A percentile compares a stretch with the other conserved stretches of the same genome.
Conservation (phyloP, 1,139 yeast genomes). For the Groenewaldozyma auringiensis region DNA sequence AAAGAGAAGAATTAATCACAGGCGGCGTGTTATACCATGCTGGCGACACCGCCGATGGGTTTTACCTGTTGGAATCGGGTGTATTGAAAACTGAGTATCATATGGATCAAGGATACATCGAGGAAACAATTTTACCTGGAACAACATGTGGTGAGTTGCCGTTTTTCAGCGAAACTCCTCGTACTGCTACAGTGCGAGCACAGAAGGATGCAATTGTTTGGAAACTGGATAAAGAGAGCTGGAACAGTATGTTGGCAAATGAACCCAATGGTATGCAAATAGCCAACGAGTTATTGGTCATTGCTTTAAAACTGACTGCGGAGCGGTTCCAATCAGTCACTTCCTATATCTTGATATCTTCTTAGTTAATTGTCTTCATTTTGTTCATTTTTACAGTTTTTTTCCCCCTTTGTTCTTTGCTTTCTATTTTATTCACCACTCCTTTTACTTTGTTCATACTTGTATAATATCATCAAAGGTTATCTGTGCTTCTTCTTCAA, state of each 20-base stretch:
- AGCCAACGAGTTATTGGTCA: conserved; percentile 60
- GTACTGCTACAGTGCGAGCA: conserved; percentile 35
- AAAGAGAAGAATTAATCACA: conserved; percentile 42
- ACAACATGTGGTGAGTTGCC: conserved; percentile 80
- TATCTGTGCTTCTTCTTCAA: background rate
- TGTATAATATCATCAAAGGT: background rate
- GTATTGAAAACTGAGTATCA: conserved; percentile 55
- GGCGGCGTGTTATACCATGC: conserved; percentile 34
- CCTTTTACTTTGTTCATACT: background rate
- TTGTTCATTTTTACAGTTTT: background rate
- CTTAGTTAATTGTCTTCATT: conserved; percentile 11
- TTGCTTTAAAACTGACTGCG: conserved; percentile 58
- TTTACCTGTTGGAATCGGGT: conserved; percentile 73
- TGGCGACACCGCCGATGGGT: conserved; percentile 32
- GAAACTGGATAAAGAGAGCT: conserved; percentile 48
- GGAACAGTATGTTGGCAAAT: conserved; percentile 37
- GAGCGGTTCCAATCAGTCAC: conserved; percentile 54
- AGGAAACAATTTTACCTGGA: conserved; percentile 77
- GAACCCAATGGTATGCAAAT: conserved; percentile 42
- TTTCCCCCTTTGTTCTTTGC: too few relatives aligned
- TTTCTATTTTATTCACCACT: background rate
- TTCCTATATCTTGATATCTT: conserved; percentile 27
- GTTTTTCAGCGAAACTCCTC: conserved; percentile 40
- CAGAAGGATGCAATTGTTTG: conserved; percentile 62
- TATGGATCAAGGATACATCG: conserved; percentile 50